Conservation (phyloP, 1,139 yeast species). For the Saccharomyces hybrid region DNA sequence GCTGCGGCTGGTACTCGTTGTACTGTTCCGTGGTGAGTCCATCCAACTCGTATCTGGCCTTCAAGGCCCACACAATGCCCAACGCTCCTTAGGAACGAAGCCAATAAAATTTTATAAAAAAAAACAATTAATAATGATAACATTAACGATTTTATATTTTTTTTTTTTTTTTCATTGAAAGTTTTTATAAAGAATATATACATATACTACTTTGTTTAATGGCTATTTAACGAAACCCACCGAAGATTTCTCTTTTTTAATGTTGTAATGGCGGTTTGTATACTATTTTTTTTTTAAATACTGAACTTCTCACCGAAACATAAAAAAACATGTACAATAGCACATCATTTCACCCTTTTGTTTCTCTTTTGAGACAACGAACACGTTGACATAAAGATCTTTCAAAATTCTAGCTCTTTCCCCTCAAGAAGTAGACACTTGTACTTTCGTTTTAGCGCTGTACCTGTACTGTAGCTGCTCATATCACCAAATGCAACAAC, state of each 20-base stretch:
- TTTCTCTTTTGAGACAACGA: no score
- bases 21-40: constrained; percentile 62
- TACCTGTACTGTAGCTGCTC: no score
- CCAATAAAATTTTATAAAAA: not conserved
- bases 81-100: constrained; percentile 23
- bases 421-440: no score
- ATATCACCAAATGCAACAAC: not conserved
- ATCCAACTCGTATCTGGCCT: constrained; percentile 53
- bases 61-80: constrained; percentile 53
- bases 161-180: not conserved
- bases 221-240: not conserved
- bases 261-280: no score
- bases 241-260: no score
- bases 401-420: no score
- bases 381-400: no score
- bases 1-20: constrained; percentile 56
- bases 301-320: no score
- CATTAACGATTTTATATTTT: not conserved
- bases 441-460: no score
- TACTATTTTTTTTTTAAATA: no score
- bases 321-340: no score
- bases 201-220: not conserved
- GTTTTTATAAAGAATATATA: not conserved
- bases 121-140: not conserved
- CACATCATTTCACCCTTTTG: no score